Evolutionary conservation across 371 early-diverging fungal genomes (phyloP), one percentile per base, ranked within the genome.

Genomic region (Paraphysoderma sedebokerense): DNA sequence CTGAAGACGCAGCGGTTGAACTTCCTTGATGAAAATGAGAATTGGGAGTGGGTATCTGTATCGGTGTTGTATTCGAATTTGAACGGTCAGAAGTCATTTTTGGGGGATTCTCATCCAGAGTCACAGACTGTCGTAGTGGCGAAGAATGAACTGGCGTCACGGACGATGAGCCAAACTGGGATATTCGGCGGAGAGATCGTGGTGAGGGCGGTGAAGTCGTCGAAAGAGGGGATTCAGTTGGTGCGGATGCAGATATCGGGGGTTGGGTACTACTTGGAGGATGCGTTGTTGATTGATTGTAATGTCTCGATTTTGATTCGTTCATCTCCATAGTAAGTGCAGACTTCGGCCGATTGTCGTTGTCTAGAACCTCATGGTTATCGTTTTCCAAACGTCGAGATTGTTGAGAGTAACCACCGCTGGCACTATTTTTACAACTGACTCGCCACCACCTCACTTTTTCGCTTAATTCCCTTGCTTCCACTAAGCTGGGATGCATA

Each of bases 401-500:
- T 31, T 13, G 4, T 9, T 17, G 12, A 33, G 12, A 20, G 44
- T 0, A 15, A 17, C 38, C 32, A 7, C 12, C 23, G 20, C 23
- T 24, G 19, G 3, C 6, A 13, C 1, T 24, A 15, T 15, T 11
- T 28, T 24, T 40, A n/a, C n/a, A n/a, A n/a, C 1, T n/a, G 4
- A 6, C n/a, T 24, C 40, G 42, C 42, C 42, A 42, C 1, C 31
- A 7, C 1, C 17, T 20, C 30, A 42, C 42, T 20, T 28, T 19
- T 9, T 42, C 26, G 1, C 30, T 19, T 17, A 42, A 20, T 8
- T 5, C 26, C 19, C 42, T 28, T 7, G 42, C 33, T 1, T 27
- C 50, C 15, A 56, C 42, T 3, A 85, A 61, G 13, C 76, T 77
- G 2, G 85, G 81, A 53, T 92, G 88, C 48, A 65, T 66, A 52